A percentile compares a stretch with the other conserved stretches of the same genome.
Conservation (phyloP, 768 basidiomycete genomes). For the Lentinus brumalis region DNA sequence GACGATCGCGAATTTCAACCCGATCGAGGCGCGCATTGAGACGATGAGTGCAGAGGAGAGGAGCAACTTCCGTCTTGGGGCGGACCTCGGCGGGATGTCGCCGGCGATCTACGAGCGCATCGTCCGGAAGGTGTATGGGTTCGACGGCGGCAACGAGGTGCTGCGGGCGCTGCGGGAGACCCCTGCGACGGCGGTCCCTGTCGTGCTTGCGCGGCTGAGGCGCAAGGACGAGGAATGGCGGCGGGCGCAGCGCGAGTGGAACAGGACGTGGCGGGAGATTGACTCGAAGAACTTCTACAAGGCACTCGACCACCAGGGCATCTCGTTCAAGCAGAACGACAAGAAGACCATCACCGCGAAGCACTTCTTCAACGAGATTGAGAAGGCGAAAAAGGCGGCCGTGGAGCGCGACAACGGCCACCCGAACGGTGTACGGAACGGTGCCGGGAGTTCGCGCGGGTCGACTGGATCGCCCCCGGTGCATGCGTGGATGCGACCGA, state of each 20-base stretch:
- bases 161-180: constrained; percentile 88
- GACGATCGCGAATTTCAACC: constrained; percentile 91
- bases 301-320: constrained; percentile 93
- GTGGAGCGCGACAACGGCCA: constrained; percentile 32
- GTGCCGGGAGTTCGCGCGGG: background rate
- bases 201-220: constrained; percentile 86
- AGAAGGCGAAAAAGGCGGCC: constrained; percentile 57
- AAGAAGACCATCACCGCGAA: constrained; percentile 90
- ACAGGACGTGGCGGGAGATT: constrained; percentile 94
- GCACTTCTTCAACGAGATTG: constrained; percentile 79
- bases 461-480: constrained; percentile 7
- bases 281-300: constrained; percentile 99
- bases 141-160: constrained; percentile 73
- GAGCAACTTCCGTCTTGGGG: constrained; percentile 73
- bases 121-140: constrained; percentile 92
- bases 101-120: constrained; percentile 89
- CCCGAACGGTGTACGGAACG: background rate
- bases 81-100: constrained; percentile 87
- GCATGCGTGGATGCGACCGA: constrained; percentile 34
- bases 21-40: constrained; percentile 79
- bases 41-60: constrained; percentile 91
- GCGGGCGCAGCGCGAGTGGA: constrained; percentile 92
- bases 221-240: constrained; percentile 98
- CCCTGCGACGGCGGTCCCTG: constrained; percentile 87
- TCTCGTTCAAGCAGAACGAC: constrained; percentile 93